phyloP scores from a whole-genome alignment of 1,284 basidiomycete species.

The Vanrija pseudolonga region DNA sequence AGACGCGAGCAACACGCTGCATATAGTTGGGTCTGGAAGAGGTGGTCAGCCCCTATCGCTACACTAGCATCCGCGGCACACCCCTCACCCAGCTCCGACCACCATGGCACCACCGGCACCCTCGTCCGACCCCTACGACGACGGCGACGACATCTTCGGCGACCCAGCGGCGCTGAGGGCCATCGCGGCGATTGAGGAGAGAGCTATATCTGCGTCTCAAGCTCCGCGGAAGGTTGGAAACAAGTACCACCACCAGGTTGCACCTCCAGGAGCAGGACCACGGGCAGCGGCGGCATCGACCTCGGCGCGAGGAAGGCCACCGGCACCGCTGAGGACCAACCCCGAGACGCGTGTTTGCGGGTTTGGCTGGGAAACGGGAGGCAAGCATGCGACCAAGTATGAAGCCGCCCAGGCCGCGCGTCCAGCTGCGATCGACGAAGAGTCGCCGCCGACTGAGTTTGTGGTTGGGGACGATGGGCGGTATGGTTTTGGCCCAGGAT shows the following conservation, averaged over 20 bases:
- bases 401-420: not conserved
- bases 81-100: no score
- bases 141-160: slow-evolving; percentile 33
- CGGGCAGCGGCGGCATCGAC: not conserved
- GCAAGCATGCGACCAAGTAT: slow-evolving; percentile 16
- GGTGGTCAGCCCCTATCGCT: no score
- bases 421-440: slow-evolving; percentile 6
- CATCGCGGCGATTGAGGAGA: slow-evolving; percentile 28
- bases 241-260: slow-evolving; percentile 28
- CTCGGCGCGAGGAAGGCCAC: slow-evolving; percentile 12
- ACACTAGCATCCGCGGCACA: no score
- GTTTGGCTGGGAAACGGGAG: slow-evolving; percentile 40
- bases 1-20: no score
- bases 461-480: slow-evolving; percentile 27
- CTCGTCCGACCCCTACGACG: slow-evolving; percentile 37
- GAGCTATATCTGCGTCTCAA: slow-evolving; percentile 22
- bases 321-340: slow-evolving; percentile 37
- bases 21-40: no score
- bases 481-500: slow-evolving; percentile 22
- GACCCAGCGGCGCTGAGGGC: slow-evolving; percentile 29
- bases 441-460: slow-evolving; percentile 18
- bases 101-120: slow-evolving; percentile 1
- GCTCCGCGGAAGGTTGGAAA: slow-evolving; percentile 16
- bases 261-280: slow-evolving; percentile 15
- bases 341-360: slow-evolving; percentile 27